These are phyloP conservation scores for Cytidiella melzeri DNA, from an alignment of 768 basidiomycete genomes.

Conservation along the genomic window DNA sequence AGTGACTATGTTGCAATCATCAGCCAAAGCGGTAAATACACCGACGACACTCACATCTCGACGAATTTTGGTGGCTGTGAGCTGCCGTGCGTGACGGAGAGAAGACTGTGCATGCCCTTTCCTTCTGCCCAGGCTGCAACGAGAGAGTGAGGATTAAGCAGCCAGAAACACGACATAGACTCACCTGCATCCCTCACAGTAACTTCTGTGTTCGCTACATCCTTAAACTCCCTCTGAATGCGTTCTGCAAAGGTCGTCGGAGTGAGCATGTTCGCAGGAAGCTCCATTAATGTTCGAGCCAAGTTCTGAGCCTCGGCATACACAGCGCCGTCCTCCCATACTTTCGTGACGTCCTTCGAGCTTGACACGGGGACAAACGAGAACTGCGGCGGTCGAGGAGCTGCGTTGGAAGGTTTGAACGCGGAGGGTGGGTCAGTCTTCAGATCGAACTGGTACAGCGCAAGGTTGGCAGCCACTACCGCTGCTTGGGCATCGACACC, in stretches of 20 bases:
- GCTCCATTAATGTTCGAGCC: conserved; percentile 80
- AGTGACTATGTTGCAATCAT: conserved; percentile 45
- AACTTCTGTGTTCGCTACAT: conserved; percentile 61
- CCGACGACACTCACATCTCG: conserved; percentile 53
- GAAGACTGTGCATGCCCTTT: conserved; percentile 84
- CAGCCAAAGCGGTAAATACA: neutral
- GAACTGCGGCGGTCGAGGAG: conserved; percentile 45
- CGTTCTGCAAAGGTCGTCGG: conserved; percentile 78
- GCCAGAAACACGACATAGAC: conserved; percentile 4
- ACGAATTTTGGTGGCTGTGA: conserved; percentile 82
- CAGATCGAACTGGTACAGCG: conserved; percentile 68
- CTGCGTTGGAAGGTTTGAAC: conserved; percentile 56
- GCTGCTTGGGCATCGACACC: conserved; percentile 65
- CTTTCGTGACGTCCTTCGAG: conserved; percentile 34
- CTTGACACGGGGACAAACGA: conserved; percentile 35
- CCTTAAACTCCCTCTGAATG: conserved; percentile 58
- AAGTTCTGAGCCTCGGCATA: conserved; percentile 78
- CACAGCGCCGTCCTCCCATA: conserved; percentile 68
- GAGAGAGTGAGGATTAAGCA: neutral
- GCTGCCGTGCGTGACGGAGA: conserved; percentile 80
- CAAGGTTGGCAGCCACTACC: conserved; percentile 75
- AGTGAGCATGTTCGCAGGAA: conserved; percentile 82
- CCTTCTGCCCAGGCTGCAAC: conserved; percentile 68
- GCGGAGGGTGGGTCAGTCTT: conserved; percentile 66
- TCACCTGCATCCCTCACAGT: conserved; percentile 69